Percentiles rank a stretch among this genome's conserved stretches.
These are phyloP conservation scores for Exobasidium rhododendri DNA, from an alignment of 1,284 basidiomycete species.

Conservation along the genomic window DNA sequence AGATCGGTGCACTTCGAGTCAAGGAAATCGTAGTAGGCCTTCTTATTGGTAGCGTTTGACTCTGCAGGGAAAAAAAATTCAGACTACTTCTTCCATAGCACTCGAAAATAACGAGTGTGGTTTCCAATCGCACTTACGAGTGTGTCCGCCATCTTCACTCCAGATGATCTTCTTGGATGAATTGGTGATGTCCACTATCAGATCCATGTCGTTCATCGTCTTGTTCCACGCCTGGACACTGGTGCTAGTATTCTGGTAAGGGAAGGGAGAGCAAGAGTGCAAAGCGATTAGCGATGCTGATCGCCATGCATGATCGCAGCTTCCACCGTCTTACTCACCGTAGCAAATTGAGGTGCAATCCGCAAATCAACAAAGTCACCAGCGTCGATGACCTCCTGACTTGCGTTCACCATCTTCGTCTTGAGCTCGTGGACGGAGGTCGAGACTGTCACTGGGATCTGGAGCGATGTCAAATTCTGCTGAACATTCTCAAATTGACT, in stretches of 20 bases:
- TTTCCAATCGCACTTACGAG: constrained; percentile 11
- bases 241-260: constrained; percentile 60
- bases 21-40: constrained; percentile 56
- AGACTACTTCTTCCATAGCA: too few species aligned
- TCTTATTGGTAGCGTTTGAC: constrained; percentile 31
- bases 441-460: constrained; percentile 67
- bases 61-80: too few species aligned
- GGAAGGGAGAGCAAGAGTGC: background rate
- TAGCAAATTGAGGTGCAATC: constrained; percentile 72
- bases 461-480: constrained; percentile 12
- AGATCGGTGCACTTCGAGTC: constrained; percentile 28
- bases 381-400: constrained; percentile 61
- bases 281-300: too few species aligned
- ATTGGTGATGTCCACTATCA: constrained; percentile 30
- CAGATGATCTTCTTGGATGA: constrained; percentile 60
- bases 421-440: constrained; percentile 62
- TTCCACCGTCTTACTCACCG: background rate
- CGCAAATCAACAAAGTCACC: constrained; percentile 68
- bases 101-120: background rate
- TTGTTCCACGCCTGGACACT: constrained; percentile 65
- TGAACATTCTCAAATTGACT: constrained; percentile 58
- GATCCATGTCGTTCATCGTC: constrained; percentile 63
- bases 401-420: constrained; percentile 57
- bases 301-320: too few species aligned
- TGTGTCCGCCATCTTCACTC: constrained; percentile 48